Evolutionary conservation across 2,329 filamentous ascomycete species (phyloP).

Genomic region (Paecilomyces variotii): DNA sequence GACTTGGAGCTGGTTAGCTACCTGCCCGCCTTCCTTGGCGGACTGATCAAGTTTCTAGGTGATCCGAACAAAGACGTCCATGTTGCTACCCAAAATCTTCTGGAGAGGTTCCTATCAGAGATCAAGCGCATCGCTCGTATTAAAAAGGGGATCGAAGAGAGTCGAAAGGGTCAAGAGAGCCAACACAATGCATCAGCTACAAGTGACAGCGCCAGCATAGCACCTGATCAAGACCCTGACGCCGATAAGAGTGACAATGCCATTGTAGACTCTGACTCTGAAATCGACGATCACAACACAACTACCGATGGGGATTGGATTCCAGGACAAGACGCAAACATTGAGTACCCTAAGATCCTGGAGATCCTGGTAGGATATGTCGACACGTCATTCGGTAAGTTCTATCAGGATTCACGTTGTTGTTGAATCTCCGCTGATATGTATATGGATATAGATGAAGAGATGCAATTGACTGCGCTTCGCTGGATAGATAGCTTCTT

Average conservation of each 20-base stretch:
- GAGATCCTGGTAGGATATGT: slow-evolving; percentile 87
- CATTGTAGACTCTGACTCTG: slow-evolving; percentile 40
- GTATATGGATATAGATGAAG: slow-evolving; percentile 58
- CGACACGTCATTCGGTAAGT: slow-evolving; percentile 65
- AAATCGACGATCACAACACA: slow-evolving; percentile 43
- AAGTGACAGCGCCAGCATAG: slow-evolving; percentile 57
- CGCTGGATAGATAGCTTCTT: slow-evolving; percentile 96
- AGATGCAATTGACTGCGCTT: slow-evolving; percentile 82
- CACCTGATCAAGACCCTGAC: slow-evolving; percentile 39
- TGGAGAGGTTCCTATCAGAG: slow-evolving; percentile 85
- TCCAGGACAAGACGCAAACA: slow-evolving; percentile 90
- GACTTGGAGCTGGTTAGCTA: slow-evolving; percentile 92
- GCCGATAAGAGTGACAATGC: slow-evolving; percentile 47
- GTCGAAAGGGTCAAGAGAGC: slow-evolving; percentile 60
- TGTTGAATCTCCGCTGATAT: slow-evolving; percentile 9
- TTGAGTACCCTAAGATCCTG: slow-evolving; percentile 85
- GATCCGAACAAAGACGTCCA: slow-evolving; percentile 93
- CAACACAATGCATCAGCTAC: slow-evolving; percentile 64
- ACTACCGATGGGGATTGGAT: slow-evolving; percentile 89
- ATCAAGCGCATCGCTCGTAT: slow-evolving; percentile 91
- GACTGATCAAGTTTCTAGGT: slow-evolving; percentile 82
- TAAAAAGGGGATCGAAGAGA: slow-evolving; percentile 86
- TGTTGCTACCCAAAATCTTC: slow-evolving; percentile 75
- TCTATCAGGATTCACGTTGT: slow-evolving; percentile 16
- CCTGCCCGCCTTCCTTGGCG: slow-evolving; percentile 82